phyloP scores from a whole-genome alignment of 352 stramenopile genomes.

The Globisporangium perplexum region DNA sequence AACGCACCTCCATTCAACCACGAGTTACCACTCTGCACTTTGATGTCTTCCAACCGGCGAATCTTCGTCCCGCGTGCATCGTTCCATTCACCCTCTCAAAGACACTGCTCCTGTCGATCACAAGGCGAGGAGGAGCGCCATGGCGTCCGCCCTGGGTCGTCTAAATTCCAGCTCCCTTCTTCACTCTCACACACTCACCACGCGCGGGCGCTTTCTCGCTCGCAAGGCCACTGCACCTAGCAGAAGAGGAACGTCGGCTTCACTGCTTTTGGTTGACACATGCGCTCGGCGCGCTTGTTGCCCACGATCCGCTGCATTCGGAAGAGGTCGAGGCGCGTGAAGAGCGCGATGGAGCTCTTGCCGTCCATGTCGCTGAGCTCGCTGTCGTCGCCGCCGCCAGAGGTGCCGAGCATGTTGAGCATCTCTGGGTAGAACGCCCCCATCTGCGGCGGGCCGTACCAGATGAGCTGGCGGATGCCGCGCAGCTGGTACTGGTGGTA shows the following conservation, averaged over 20 bases:
- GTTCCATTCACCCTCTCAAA: no score
- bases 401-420: conserved; percentile 57
- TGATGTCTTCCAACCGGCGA: no score
- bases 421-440: conserved; percentile 74
- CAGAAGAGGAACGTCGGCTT: conserved; percentile 79
- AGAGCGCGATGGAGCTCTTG: conserved; percentile 59
- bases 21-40: no score
- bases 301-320: conserved; percentile 71
- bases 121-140: no score
- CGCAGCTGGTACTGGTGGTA: conserved; percentile 82
- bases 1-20: no score
- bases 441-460: conserved; percentile 62
- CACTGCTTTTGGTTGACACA: conserved; percentile 52
- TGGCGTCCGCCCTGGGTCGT: no score
- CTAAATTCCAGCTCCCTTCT: no score
- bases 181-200: no score
- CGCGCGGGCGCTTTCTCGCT: no score
- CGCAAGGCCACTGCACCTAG: no score
- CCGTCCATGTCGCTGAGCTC: conserved; percentile 20
- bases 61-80: no score
- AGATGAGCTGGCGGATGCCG: conserved; percentile 74
- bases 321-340: conserved; percentile 53
- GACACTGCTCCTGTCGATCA: no score
- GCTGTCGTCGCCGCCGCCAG: conserved; percentile 4
- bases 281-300: conserved; percentile 58